phyloP scores from a whole-genome alignment of 495 filamentous ascomycete species.

The Daldinia vernicosa region DNA sequence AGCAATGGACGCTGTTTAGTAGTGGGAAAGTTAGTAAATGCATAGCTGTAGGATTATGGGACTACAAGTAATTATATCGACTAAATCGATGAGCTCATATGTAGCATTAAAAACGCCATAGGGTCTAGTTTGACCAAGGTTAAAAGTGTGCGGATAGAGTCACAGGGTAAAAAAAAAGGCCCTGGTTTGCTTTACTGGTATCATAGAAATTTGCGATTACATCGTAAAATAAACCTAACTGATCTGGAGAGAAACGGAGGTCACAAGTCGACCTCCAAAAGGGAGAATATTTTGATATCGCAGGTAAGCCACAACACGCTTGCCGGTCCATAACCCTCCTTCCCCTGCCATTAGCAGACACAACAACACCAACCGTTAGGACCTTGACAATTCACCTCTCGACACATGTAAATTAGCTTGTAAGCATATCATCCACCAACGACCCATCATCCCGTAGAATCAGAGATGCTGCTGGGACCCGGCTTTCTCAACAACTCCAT shows the following conservation, averaged over 20 bases:
- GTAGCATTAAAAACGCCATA: not conserved
- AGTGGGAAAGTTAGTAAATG: not conserved
- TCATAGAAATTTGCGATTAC: slow-evolving; percentile 49
- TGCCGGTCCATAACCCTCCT: slow-evolving; percentile 8
- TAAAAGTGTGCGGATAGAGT: not conserved
- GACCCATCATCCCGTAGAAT: slow-evolving; percentile 23
- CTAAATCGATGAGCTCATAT: not conserved
- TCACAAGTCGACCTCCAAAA: slow-evolving; percentile 34
- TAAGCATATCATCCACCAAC: slow-evolving; percentile 35
- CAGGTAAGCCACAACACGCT: slow-evolving; percentile 18
- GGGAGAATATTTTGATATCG: slow-evolving; percentile 44
- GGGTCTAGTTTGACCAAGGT: not conserved
- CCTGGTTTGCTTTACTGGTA: slow-evolving; percentile 39
- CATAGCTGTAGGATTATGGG: not conserved
- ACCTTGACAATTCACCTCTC: slow-evolving; percentile 22
- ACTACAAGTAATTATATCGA: not conserved
- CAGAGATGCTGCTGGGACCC: slow-evolving; percentile 21
- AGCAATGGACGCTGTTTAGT: slow-evolving; percentile 85
- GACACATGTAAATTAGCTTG: slow-evolving; percentile 29
- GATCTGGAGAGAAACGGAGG: slow-evolving; percentile 40
- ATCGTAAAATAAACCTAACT: slow-evolving; percentile 50
- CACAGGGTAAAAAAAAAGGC: not conserved
- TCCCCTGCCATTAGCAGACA: slow-evolving; percentile 13
- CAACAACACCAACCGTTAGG: slow-evolving; percentile 2
- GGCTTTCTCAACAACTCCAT: slow-evolving; percentile 43